Evolutionary conservation across 2,329 filamentous ascomycete species (phyloP).

Genomic region (Chrysoporthe deuterocubensis): DNA sequence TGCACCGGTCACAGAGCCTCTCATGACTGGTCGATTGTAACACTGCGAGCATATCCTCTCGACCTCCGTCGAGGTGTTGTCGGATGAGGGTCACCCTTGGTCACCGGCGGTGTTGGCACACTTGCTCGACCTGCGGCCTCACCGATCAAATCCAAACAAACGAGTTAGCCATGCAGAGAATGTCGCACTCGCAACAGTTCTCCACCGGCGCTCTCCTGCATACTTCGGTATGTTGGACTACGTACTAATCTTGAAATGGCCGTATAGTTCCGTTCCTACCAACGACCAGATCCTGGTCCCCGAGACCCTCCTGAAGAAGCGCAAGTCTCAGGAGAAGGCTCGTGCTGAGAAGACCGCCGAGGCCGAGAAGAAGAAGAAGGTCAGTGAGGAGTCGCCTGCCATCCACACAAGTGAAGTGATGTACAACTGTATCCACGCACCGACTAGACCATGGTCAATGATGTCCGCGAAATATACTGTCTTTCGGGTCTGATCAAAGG

Average conservation of each 20-base stretch:
- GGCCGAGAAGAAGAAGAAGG: conserved; percentile 86
- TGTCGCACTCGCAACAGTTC: conserved; percentile 93
- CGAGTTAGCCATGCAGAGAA: conserved; percentile 91
- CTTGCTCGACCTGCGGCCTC: conserved; percentile 50
- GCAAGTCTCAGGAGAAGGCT: conserved; percentile 99
- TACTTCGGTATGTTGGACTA: conserved; percentile 68
- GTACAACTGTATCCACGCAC: conserved; percentile 72
- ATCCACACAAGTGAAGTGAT: conserved; percentile 67
- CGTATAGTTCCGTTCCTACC: conserved; percentile 82
- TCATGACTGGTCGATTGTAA: conserved; percentile 9
- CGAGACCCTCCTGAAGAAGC: conserved; percentile 99
- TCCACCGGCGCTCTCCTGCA: conserved; percentile 79
- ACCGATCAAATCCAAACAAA: conserved; percentile 78
- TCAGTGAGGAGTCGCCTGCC: conserved; percentile 55
- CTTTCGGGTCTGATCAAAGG: conserved; percentile 92
- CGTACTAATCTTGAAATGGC: conserved; percentile 75
- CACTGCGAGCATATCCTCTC: conserved; percentile 53
- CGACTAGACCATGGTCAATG: conserved; percentile 96
- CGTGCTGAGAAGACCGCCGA: conserved; percentile 84
- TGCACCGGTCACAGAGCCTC: conserved; percentile 33
- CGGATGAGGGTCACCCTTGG: conserved; percentile 62
- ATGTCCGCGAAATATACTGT: conserved; percentile 97
- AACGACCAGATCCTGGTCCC: conserved; percentile 95
- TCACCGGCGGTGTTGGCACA: conserved; percentile 28
- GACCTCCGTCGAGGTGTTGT: conserved; percentile 70